Conservation (phyloP, 1,139 yeast species). For the Geotrichum bryndzae region DNA sequence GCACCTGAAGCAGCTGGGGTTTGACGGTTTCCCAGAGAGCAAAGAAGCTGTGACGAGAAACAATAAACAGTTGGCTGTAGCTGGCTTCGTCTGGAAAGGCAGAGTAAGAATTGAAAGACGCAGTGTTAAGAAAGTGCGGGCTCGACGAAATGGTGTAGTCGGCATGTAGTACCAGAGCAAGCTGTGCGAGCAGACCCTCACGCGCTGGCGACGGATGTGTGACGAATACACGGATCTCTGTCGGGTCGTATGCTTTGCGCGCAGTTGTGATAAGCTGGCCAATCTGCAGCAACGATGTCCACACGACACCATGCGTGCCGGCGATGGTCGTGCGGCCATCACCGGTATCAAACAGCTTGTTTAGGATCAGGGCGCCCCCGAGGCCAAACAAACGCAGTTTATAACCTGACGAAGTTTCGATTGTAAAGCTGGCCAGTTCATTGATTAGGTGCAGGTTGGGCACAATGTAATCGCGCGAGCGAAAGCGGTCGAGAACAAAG, state of each 20-base stretch:
- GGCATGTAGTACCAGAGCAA: slow-evolving; percentile 61
- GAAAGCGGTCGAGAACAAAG: slow-evolving; percentile 54
- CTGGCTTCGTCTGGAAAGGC: slow-evolving; percentile 58
- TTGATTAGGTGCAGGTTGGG: slow-evolving; percentile 59
- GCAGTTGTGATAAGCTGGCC: slow-evolving; percentile 55
- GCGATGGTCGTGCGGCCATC: slow-evolving; percentile 42
- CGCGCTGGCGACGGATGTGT: slow-evolving; percentile 63
- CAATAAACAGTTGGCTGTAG: slow-evolving; percentile 46
- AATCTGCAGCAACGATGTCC: slow-evolving; percentile 68
- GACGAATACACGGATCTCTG: slow-evolving; percentile 55
- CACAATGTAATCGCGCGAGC: slow-evolving; percentile 47
- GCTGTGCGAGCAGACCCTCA: slow-evolving; percentile 62
- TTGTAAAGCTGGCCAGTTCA: slow-evolving; percentile 41
- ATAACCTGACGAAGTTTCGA: slow-evolving; percentile 40
- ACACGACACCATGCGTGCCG: slow-evolving; percentile 69
- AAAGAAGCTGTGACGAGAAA: slow-evolving; percentile 56
- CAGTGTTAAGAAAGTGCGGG: slow-evolving; percentile 64
- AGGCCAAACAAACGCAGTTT: slow-evolving; percentile 57
- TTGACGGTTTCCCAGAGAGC: slow-evolving; percentile 61
- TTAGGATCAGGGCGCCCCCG: slow-evolving; percentile 66
- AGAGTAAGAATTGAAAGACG: slow-evolving; percentile 65
- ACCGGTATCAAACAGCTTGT: slow-evolving; percentile 67
- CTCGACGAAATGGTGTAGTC: slow-evolving; percentile 71
- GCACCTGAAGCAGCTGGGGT: slow-evolving; percentile 42
- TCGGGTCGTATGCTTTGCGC: slow-evolving; percentile 36